phyloP scores from a whole-genome alignment of 805 yeast species.

The Saccharomycodes ludwigii region DNA sequence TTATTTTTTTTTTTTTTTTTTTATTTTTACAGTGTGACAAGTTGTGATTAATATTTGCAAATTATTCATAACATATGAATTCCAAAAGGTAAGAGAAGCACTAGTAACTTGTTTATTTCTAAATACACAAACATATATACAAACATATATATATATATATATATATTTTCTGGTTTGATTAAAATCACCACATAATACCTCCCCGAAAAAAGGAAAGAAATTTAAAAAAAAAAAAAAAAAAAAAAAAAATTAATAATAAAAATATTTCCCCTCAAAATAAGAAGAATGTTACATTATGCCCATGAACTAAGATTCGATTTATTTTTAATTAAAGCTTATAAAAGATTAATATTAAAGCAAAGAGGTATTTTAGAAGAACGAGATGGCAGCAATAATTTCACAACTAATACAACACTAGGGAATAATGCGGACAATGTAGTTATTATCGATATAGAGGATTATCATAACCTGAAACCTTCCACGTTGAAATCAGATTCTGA shows the following conservation, averaged over 20 bases:
- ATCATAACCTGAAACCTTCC: not conserved
- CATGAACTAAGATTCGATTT: conserved; percentile 18
- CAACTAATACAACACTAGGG: not conserved
- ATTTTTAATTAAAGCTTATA: conserved; percentile 17
- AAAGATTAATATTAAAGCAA: conserved; percentile 11
- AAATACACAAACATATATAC: too few relatives aligned
- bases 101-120: too few relatives aligned
- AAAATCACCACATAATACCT: not conserved
- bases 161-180: not conserved
- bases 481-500: not conserved
- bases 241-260: not conserved
- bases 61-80: too few relatives aligned
- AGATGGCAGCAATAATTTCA: conserved; percentile 3
- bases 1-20: too few relatives aligned
- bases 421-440: conserved; percentile 1
- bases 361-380: conserved; percentile 12
- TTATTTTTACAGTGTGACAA: too few relatives aligned
- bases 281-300: conserved; percentile 13
- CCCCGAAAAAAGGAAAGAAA: not conserved
- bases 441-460: not conserved
- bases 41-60: too few relatives aligned
- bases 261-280: conserved; percentile 2
- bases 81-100: too few relatives aligned
- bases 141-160: not conserved
- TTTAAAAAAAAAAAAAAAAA: not conserved